Evolutionary conservation across 148 eudicot species (phyloP).

Genomic region (Spergularia marina): DNA sequence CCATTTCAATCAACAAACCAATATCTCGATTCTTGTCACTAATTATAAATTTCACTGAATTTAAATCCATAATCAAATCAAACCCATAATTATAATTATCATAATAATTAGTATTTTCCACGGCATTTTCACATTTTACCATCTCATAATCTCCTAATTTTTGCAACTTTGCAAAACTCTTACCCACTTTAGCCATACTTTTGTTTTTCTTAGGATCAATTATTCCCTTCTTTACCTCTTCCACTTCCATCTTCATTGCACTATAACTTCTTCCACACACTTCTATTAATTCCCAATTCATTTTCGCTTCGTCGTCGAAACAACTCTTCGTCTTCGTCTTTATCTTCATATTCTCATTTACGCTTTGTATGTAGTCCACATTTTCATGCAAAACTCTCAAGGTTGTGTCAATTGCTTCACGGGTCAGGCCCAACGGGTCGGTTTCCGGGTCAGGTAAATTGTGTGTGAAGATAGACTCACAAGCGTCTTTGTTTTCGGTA

Average conservation of each 20-base stretch:
- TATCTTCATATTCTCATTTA: neutral
- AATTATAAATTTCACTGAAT: neutral
- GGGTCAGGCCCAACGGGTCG: conserved; percentile 16
- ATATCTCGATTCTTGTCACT: neutral
- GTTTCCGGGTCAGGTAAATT: conserved; percentile 14
- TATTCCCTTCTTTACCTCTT: conserved; percentile 8
- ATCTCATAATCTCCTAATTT: conserved; percentile 8
- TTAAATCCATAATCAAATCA: neutral
- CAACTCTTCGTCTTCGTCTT: neutral
- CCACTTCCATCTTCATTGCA: conserved; percentile 4
- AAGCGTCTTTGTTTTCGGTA: conserved; percentile 11
- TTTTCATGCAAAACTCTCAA: neutral
- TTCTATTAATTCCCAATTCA: neutral
- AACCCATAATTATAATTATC: neutral
- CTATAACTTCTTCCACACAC: conserved; percentile 12
- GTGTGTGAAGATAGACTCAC: conserved; percentile 15
- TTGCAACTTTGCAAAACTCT: conserved; percentile 6
- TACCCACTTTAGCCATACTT: conserved; percentile 10
- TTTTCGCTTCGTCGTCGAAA: neutral
- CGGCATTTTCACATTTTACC: conserved; percentile 17
- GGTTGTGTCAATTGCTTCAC: conserved; percentile 17
- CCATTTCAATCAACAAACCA: conserved; percentile 16
- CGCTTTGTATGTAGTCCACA: conserved; percentile 7
- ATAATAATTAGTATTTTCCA: neutral
- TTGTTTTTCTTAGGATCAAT: neutral